A percentile compares a stretch with the other conserved stretches of the same genome.
Evolutionary conservation across 2,329 filamentous ascomycete genomes (phyloP).

Genomic region (Pezicula radicicola): DNA sequence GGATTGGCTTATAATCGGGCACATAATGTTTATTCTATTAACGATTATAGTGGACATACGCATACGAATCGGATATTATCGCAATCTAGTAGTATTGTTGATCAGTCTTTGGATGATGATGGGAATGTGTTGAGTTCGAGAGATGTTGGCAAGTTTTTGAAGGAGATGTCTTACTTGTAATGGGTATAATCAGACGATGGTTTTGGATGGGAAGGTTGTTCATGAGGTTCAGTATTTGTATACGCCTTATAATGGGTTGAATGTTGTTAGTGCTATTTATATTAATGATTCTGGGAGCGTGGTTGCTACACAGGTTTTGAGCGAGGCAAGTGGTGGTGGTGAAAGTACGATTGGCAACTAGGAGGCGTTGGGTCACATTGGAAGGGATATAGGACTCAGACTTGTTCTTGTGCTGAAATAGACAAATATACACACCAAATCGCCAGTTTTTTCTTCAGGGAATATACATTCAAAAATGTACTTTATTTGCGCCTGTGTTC

Average conservation of each 20-base stretch:
- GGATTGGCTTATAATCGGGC: conserved; percentile 40
- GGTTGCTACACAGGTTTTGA: conserved; percentile 47
- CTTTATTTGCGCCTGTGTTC: too few relatives aligned
- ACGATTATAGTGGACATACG: conserved; percentile 53
- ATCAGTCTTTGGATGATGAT: conserved; percentile 51
- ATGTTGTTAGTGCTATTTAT: conserved; percentile 45
- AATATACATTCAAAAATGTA: too few relatives aligned
- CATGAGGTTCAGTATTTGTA: conserved; percentile 53
- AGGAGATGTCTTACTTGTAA: conserved; percentile 54
- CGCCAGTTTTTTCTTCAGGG: too few relatives aligned
- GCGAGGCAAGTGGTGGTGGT: conserved; percentile 50
- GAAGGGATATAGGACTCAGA: too few relatives aligned
- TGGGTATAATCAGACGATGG: conserved; percentile 46
- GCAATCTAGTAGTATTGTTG: conserved; percentile 52
- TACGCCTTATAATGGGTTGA: conserved; percentile 44
- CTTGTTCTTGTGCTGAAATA: too few relatives aligned
- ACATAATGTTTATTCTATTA: conserved; percentile 58
- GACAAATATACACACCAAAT: too few relatives aligned
- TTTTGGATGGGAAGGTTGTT: conserved; percentile 40
- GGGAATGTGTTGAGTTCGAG: conserved; percentile 40
- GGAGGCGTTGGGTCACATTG: too few relatives aligned
- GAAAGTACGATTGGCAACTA: conserved; percentile 42
- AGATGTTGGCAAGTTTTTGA: conserved; percentile 46
- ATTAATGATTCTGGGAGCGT: conserved; percentile 44
- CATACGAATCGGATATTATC: conserved; percentile 55